phyloP scores from a whole-genome alignment of 768 basidiomycete genomes.

The Suillus luteus region DNA sequence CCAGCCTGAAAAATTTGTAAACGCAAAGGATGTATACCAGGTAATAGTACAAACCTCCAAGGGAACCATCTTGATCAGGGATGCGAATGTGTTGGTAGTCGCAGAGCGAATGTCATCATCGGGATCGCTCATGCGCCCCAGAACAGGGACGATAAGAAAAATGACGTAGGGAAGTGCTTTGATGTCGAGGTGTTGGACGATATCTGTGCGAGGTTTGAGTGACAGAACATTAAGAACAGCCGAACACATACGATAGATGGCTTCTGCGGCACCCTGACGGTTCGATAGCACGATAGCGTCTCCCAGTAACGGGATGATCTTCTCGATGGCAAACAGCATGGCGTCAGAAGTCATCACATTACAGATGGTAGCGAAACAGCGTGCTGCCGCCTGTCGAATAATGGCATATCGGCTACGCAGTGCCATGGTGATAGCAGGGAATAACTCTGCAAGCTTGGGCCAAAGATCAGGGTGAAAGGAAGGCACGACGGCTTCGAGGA shows the following conservation, averaged over 20 bases:
- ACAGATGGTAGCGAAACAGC: slow-evolving; percentile 86
- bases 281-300: slow-evolving; percentile 75
- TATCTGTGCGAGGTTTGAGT: slow-evolving; percentile 53
- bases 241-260: slow-evolving; percentile 81
- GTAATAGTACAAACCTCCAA: slow-evolving; percentile 66
- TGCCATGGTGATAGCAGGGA: slow-evolving; percentile 75
- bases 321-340: slow-evolving; percentile 89
- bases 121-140: slow-evolving; percentile 95
- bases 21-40: not conserved
- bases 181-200: slow-evolving; percentile 89
- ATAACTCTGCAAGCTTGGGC: slow-evolving; percentile 65
- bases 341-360: slow-evolving; percentile 82
- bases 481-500: slow-evolving; percentile 80
- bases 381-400: slow-evolving; percentile 84
- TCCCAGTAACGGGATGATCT: slow-evolving; percentile 76
- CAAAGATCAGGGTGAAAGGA: slow-evolving; percentile 72
- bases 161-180: slow-evolving; percentile 96
- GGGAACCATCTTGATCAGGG: slow-evolving; percentile 97
- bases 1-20: slow-evolving; percentile 63
- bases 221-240: slow-evolving; percentile 11
- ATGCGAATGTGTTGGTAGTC: slow-evolving; percentile 97
- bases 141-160: slow-evolving; percentile 93
- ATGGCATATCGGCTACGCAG: slow-evolving; percentile 89
- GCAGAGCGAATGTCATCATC: slow-evolving; percentile 91
- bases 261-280: slow-evolving; percentile 87